phyloP scores from a whole-genome alignment of 192 early-diverging fungal species.

The Gigaspora rosea region DNA sequence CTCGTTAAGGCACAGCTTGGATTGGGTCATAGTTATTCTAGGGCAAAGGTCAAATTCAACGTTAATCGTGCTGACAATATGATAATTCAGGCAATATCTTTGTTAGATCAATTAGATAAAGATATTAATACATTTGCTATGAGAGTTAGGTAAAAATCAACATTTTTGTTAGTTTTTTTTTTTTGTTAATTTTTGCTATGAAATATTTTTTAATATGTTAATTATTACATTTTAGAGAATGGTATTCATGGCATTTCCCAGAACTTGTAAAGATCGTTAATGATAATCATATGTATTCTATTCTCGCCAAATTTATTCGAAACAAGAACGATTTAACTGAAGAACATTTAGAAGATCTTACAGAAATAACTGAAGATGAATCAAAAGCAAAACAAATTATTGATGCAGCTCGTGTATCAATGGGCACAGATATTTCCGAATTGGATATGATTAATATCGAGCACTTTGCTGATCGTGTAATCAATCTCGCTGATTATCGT shows the following conservation, averaged over 20 bases:
- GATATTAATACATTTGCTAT: constrained; percentile 98
- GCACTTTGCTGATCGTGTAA: constrained; percentile 89
- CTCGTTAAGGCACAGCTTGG: constrained; percentile 93
- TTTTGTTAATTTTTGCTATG: not conserved
- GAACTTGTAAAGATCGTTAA: constrained; percentile 95
- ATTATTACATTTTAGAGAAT: constrained; percentile 67
- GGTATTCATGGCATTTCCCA: constrained; percentile 99
- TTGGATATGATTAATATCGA: constrained; percentile 96
- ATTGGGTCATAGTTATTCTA: constrained; percentile 97
- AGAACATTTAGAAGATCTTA: constrained; percentile 74
- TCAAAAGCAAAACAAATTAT: constrained; percentile 84
- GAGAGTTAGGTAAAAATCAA: constrained; percentile 67
- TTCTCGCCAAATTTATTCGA: constrained; percentile 82
- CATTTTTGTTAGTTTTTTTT: not conserved
- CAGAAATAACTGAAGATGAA: constrained; percentile 81
- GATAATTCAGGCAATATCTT: constrained; percentile 84
- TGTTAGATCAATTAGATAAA: constrained; percentile 98
- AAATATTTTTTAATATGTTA: constrained; percentile 4
- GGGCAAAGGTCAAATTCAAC: constrained; percentile 99
- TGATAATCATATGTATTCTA: constrained; percentile 92
- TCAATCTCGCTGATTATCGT: constrained; percentile 91
- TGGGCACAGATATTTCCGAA: constrained; percentile 98
- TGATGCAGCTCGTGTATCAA: constrained; percentile 91
- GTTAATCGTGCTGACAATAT: constrained; percentile 97
- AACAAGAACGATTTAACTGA: constrained; percentile 89